Percentiles rank a stretch among this genome's conserved stretches.
Evolutionary conservation across 2,329 filamentous ascomycete species (phyloP).

Genomic region (Hypomyces perniciosus): DNA sequence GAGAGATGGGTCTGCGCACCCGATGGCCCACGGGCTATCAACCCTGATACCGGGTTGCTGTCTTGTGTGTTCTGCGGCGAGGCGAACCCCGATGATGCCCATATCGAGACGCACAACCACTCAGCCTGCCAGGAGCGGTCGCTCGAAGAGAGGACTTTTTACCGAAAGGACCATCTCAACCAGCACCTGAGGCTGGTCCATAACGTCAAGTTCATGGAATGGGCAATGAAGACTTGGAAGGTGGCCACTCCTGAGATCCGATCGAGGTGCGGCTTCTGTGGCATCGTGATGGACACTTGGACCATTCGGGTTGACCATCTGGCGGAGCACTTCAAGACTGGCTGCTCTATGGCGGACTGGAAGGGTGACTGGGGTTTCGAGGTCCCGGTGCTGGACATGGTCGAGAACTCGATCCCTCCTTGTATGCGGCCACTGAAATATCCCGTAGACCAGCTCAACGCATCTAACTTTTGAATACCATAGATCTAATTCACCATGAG

Average conservation of each 20-base stretch:
- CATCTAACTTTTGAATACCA: slow-evolving; percentile 35
- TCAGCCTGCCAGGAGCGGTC: slow-evolving; percentile 61
- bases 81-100: slow-evolving; percentile 36
- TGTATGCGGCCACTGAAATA: slow-evolving; percentile 44
- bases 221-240: slow-evolving; percentile 63
- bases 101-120: slow-evolving; percentile 34
- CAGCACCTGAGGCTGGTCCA: slow-evolving; percentile 60
- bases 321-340: slow-evolving; percentile 62
- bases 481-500: slow-evolving; percentile 60
- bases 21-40: slow-evolving; percentile 48
- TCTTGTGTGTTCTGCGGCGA: slow-evolving; percentile 56
- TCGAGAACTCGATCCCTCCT: slow-evolving; percentile 61
- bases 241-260: slow-evolving; percentile 54
- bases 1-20: slow-evolving; percentile 61
- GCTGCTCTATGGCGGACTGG: slow-evolving; percentile 62
- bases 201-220: slow-evolving; percentile 52
- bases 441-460: slow-evolving; percentile 31
- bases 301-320: slow-evolving; percentile 55
- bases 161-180: slow-evolving; percentile 61
- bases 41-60: slow-evolving; percentile 52
- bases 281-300: slow-evolving; percentile 57
- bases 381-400: slow-evolving; percentile 52
- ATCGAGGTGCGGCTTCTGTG: slow-evolving; percentile 61
- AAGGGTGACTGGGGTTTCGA: slow-evolving; percentile 67
- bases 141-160: slow-evolving; percentile 57